Base-by-base conservation (phyloP, 495 filamentous ascomycete genomes). In the Parachaetomium inaequale region DNA sequence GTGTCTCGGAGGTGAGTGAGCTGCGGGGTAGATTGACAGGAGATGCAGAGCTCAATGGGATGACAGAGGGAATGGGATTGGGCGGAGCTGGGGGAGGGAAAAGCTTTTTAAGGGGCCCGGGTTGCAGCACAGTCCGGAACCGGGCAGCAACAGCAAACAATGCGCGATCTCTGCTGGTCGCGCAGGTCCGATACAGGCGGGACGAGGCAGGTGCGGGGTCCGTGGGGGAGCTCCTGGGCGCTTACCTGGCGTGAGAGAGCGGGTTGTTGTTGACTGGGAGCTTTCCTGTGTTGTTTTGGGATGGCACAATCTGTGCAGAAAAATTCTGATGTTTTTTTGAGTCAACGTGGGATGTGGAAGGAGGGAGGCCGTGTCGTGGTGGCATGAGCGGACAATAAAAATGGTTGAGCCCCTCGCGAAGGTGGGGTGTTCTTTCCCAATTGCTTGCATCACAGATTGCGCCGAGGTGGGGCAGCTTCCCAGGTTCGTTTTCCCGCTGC, bases 341-440 rank as follows among this genome's bases (percentile, higher is more conserved):
- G 34, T 55, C 36, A 45, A 61, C 34, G 50, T 28, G 59, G 46
- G 38, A 58, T 62, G 61, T 50, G 38, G 63, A 63, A 43, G 56
- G 60, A 36, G 31, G 42, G 38, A 45, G 15, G 58, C 38, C 26
- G 59, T 57, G 53, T 55, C 10, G 59, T 67, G 67, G 70, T 72
- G 70, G 73, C 69, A 71, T 69, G 71, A 70, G 70, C 69, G 66
- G n/a, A 70, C 62, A 52, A 75, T 70, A 70, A 74, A 70, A 70
- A 69, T 55, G 65, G 65, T 65, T 65, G 67, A 62, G 68, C 60
- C 56, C 64, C 53, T 54, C 50, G 31, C 32, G 32, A 61, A 64
- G 66, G 69, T 71, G 70, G 70, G 68, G 68, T 73, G 69, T 23
- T 65, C 42, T 38, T 43, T 34, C 42, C 43, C 46, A n/a, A 56